Percentiles rank a stretch among this genome's conserved stretches.
These are phyloP conservation scores for Teratosphaeria zuluensis DNA, from an alignment of 2,329 filamentous ascomycete genomes.

Conservation along the genomic window DNA sequence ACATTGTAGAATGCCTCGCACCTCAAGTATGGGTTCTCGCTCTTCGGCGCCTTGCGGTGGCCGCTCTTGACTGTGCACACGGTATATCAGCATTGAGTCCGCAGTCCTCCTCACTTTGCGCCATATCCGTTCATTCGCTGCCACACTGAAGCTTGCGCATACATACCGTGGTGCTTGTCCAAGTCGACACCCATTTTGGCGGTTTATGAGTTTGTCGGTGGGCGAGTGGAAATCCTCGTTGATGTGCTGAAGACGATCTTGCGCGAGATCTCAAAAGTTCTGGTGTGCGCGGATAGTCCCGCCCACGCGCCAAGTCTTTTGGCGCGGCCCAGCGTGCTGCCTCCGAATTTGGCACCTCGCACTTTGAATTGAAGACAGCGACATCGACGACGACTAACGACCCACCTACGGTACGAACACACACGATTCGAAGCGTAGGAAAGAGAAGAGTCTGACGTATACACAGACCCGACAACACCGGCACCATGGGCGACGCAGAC, in stretches of 20 bases:
- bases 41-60: slow-evolving; percentile 69
- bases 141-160: background rate
- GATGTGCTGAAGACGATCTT: background rate
- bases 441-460: background rate
- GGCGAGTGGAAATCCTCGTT: background rate
- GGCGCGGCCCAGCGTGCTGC: too few species aligned
- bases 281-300: background rate
- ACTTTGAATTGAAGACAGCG: background rate
- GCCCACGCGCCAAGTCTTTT: background rate
- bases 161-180: slow-evolving; percentile 18
- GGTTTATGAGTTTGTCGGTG: slow-evolving; percentile 2
- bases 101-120: background rate
- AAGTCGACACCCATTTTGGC: slow-evolving; percentile 13
- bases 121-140: background rate
- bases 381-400: background rate
- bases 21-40: slow-evolving; percentile 44
- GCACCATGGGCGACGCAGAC: slow-evolving; percentile 23
- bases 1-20: slow-evolving; percentile 12
- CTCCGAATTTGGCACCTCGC: background rate
- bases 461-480: slow-evolving; percentile 6
- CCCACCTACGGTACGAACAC: background rate
- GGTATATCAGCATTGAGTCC: slow-evolving; percentile 1
- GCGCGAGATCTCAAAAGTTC: background rate
- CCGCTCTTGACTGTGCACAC: slow-evolving; percentile 8
- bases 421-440: background rate